Base-by-base conservation (phyloP, 306 rosid genomes). In the Heteromeles arbutifolia region DNA sequence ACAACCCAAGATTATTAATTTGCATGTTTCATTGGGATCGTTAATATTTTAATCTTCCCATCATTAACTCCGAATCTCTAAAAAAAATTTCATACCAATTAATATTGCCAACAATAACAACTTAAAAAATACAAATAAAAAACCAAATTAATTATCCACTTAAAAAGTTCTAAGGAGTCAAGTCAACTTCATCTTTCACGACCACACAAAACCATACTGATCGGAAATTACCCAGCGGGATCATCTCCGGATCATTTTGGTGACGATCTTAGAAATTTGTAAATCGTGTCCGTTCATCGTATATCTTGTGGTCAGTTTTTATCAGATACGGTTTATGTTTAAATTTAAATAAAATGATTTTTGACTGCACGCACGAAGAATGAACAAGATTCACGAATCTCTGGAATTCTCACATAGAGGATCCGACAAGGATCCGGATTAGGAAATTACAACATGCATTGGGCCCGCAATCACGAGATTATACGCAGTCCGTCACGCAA, bases 311-410 rank as follows among this genome's bases (percentile, higher is more conserved):
- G 8, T 32, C 0, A 32, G 6, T 5, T 32, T 32, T 32, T 0
- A 6, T 6, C 6, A 32, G 8, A 0, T 32, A 6, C 6, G 5
- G 0, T 32, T 32, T 32, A 1, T 32, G 0, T 32, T 32, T 32
- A 32, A 32, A 5, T 32, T 5, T 32, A 32, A 32, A 32, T 32
- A 32, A 32, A 32, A 32, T 32, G 6, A 5, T 32, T 32, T 32
- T 0, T 32, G 1, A 32, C 0, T 2, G 2, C 37, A 1, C 0
- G 37, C n/a, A n/a, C n/a, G n/a, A n/a, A n/a, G n/a, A n/a, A n/a
- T n/a, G n/a, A n/a, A n/a, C n/a, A n/a, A n/a, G n/a, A n/a, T n/a
- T n/a, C n/a, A n/a, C n/a, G n/a, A n/a, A n/a, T n/a, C n/a, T n/a
- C n/a, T n/a, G n/a, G n/a, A n/a, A n/a, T n/a, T n/a, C n/a, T n/a